Evolutionary conservation across 192 early-diverging fungal genomes (phyloP).

Genomic region (Podila clonocystis): DNA sequence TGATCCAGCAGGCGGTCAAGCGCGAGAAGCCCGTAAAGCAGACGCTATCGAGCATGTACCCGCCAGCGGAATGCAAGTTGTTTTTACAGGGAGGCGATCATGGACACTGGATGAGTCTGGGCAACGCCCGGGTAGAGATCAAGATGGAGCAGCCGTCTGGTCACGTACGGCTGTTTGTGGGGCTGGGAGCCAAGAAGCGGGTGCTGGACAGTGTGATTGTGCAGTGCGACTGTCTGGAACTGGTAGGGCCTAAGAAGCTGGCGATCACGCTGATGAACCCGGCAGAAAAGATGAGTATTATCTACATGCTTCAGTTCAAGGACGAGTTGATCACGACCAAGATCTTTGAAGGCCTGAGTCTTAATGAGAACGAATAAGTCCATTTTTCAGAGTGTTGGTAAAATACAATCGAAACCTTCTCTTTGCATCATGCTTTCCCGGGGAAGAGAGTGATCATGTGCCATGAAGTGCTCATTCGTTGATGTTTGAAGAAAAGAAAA

Average conservation of each 20-base stretch:
- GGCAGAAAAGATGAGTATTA: slow-evolving; percentile 53
- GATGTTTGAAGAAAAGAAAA: too few relatives aligned
- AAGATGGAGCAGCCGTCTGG: slow-evolving; percentile 60
- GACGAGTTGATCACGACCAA: slow-evolving; percentile 59
- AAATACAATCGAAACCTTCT: too few relatives aligned
- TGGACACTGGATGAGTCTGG: slow-evolving; percentile 61
- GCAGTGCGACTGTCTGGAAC: slow-evolving; percentile 58
- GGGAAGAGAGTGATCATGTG: too few relatives aligned
- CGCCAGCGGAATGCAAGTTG: slow-evolving; percentile 55
- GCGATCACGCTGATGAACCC: slow-evolving; percentile 59
- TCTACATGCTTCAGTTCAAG: slow-evolving; percentile 67
- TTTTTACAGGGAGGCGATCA: slow-evolving; percentile 62
- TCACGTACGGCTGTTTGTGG: slow-evolving; percentile 58
- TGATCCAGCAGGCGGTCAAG: slow-evolving; percentile 13
- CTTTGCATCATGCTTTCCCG: too few relatives aligned
- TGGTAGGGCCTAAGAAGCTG: slow-evolving; percentile 54
- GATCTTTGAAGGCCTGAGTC: slow-evolving; percentile 58
- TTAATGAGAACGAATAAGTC: slow-evolving; percentile 35
- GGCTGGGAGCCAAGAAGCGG: slow-evolving; percentile 47
- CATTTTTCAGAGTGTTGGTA: not conserved
- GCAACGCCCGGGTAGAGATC: slow-evolving; percentile 56
- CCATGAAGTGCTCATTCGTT: too few relatives aligned
- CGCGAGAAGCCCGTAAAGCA: slow-evolving; percentile 37
- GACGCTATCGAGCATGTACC: slow-evolving; percentile 39
- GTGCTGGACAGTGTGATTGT: slow-evolving; percentile 59